phyloP scores from a whole-genome alignment of 1,139 yeast genomes.

The Suhomyces kunorum region DNA sequence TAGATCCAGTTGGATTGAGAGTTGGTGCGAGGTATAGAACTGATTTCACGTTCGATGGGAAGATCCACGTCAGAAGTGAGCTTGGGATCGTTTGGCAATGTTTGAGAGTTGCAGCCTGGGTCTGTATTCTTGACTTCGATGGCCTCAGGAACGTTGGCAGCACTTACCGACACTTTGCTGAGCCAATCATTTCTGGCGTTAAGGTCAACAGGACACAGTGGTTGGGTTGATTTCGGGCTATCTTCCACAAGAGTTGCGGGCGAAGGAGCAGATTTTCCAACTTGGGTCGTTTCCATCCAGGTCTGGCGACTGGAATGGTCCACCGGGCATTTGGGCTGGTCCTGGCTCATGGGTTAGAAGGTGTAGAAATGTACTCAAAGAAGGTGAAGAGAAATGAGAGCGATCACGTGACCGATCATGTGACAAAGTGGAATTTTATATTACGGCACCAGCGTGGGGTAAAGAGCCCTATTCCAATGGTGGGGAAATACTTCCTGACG shows the following conservation, averaged over 20 bases:
- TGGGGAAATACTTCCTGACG: too few relatives aligned
- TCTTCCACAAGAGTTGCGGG: not conserved
- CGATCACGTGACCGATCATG: too few relatives aligned
- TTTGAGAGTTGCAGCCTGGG: constrained; percentile 42
- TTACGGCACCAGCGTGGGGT: too few relatives aligned
- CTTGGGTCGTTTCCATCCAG: constrained; percentile 42
- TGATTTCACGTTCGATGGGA: constrained; percentile 71
- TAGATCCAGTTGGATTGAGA: constrained; percentile 77
- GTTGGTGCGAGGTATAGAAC: constrained; percentile 83
- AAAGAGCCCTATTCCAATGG: too few relatives aligned
- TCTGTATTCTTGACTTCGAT: constrained; percentile 32
- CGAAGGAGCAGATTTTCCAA: not conserved
- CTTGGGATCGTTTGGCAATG: constrained; percentile 7
- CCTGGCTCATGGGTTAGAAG: constrained; percentile 11
- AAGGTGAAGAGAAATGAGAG: not conserved
- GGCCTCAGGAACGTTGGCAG: constrained; percentile 35
- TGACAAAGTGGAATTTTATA: too few relatives aligned
- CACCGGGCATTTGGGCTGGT: constrained; percentile 62
- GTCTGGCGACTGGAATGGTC: constrained; percentile 59
- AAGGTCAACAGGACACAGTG: constrained; percentile 32
- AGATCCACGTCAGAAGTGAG: constrained; percentile 31
- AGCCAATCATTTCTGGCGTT: constrained; percentile 26
- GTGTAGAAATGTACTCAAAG: not conserved
- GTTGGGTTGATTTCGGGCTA: constrained; percentile 8
- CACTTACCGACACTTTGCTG: constrained; percentile 31